These are phyloP conservation scores for Oryza rufipogon DNA, from an alignment of 176 grass and related monocot genomes.

Conservation along the genomic window DNA sequence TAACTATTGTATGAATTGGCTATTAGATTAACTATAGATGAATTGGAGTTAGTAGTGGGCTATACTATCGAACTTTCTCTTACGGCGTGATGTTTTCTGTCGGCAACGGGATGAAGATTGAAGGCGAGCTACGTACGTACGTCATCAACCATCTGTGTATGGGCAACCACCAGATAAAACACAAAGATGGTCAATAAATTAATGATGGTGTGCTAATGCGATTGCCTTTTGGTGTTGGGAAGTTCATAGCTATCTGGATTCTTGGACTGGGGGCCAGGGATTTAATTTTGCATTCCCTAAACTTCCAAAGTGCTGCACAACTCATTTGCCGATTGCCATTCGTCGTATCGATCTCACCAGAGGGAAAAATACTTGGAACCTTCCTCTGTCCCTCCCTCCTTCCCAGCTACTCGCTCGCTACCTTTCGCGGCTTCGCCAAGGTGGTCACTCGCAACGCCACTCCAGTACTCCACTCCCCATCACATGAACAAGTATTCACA, in stretches of 20 bases:
- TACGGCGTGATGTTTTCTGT: neutral
- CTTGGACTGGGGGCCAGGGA: neutral
- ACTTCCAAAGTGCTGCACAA: conserved; percentile 20
- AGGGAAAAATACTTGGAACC: conserved; percentile 7
- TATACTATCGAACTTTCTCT: no score
- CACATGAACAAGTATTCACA: no score
- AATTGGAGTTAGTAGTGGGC: no score
- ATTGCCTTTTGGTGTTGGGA: neutral
- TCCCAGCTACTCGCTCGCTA: no score
- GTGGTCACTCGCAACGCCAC: no score
- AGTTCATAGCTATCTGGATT: conserved; percentile 9
- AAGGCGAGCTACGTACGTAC: neutral
- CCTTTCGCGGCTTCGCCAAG: no score
- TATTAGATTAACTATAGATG: no score
- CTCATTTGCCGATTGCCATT: conserved; percentile 31
- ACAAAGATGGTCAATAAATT: neutral
- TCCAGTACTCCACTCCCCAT: no score
- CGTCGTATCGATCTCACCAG: neutral
- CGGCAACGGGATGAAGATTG: neutral
- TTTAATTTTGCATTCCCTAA: neutral
- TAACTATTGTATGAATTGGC: no score
- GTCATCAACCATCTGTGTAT: neutral
- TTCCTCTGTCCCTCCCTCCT: neutral
- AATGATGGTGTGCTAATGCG: neutral
- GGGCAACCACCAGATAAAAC: neutral